These are phyloP conservation scores for Artemisia argyi DNA, from an alignment of 129 eudicot genomes.

Conservation along the genomic window DNA sequence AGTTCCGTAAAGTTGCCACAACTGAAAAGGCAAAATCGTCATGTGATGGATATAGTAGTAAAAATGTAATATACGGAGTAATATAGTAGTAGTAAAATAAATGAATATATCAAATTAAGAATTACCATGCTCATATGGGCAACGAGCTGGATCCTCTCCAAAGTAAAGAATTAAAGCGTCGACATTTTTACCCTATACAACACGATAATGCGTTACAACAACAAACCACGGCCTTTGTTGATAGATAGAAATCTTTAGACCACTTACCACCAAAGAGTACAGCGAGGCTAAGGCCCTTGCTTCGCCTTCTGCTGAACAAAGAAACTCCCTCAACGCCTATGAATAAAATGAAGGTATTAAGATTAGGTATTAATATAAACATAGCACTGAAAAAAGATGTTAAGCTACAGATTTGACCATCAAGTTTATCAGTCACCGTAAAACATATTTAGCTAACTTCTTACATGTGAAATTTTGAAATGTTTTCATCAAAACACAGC, in stretches of 20 bases:
- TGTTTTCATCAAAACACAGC: background rate
- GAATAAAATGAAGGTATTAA: background rate
- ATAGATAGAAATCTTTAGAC: background rate
- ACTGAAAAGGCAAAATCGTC: conserved; percentile 37
- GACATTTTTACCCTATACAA: conserved; percentile 79
- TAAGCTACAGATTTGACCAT: background rate
- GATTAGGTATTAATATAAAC: background rate
- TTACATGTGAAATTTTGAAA: background rate
- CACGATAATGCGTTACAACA: conserved; percentile 4
- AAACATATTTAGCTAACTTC: background rate
- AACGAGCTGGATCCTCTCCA: conserved; percentile 95
- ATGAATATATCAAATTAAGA: background rate
- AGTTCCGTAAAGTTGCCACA: conserved; percentile 68
- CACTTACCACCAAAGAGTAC: conserved; percentile 81
- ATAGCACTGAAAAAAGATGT: background rate
- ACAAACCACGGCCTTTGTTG: background rate
- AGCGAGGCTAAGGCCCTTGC: conserved; percentile 88
- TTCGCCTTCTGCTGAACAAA: conserved; percentile 79
- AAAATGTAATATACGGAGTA: too few species aligned
- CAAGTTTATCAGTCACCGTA: background rate
- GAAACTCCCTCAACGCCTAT: conserved; percentile 83
- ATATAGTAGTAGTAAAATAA: too few species aligned
- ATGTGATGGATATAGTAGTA: background rate
- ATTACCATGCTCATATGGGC: conserved; percentile 90
- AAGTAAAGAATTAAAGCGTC: conserved; percentile 87